A percentile compares a stretch with the other conserved stretches of the same genome.
phyloP scores from a whole-genome alignment of 139 green algal genomes.

The Chlorella sp. region DNA sequence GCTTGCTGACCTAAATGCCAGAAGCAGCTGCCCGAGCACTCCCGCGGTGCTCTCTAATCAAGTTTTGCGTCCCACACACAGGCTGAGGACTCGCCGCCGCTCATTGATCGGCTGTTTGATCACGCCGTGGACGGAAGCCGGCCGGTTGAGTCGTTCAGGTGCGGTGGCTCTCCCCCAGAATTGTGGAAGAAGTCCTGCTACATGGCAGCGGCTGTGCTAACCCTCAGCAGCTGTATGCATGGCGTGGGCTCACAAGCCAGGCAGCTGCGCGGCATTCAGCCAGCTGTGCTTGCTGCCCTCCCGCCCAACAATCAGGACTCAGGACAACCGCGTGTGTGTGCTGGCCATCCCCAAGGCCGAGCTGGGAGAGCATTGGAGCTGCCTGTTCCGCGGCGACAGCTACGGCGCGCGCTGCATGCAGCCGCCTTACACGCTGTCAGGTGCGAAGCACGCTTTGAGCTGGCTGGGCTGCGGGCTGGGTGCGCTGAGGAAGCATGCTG shows the following conservation, averaged over 20 bases:
- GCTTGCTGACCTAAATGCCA: too few relatives aligned
- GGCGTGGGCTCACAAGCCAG: too few relatives aligned
- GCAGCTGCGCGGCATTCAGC: too few relatives aligned
- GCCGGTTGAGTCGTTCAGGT: constrained; percentile 58
- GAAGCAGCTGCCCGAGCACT: too few relatives aligned
- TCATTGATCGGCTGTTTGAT: constrained; percentile 63
- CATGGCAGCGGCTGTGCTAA: too few relatives aligned
- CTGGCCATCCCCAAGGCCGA: constrained; percentile 60
- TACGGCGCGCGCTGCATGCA: constrained; percentile 63
- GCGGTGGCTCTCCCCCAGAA: too few relatives aligned
- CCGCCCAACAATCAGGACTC: not conserved
- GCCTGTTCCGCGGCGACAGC: constrained; percentile 72
- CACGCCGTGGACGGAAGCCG: constrained; percentile 39
- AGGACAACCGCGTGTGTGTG: constrained; percentile 66
- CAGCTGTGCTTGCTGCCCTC: not conserved
- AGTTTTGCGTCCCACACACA: too few relatives aligned
- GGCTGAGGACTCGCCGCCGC: constrained; percentile 61
- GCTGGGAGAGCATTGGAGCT: constrained; percentile 55
- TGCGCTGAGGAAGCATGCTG: too few relatives aligned
- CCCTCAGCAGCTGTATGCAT: too few relatives aligned
- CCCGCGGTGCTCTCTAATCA: too few relatives aligned
- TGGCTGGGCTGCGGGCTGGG: too few relatives aligned
- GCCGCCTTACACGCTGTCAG: constrained; percentile 57
- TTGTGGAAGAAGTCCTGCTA: too few relatives aligned
- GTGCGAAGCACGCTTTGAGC: constrained; percentile 17